Evolutionary conservation across 176 grass and related monocot genomes (phyloP), one percentile per base, ranked within the genome.

Genomic region (Zoysia pacifica): DNA sequence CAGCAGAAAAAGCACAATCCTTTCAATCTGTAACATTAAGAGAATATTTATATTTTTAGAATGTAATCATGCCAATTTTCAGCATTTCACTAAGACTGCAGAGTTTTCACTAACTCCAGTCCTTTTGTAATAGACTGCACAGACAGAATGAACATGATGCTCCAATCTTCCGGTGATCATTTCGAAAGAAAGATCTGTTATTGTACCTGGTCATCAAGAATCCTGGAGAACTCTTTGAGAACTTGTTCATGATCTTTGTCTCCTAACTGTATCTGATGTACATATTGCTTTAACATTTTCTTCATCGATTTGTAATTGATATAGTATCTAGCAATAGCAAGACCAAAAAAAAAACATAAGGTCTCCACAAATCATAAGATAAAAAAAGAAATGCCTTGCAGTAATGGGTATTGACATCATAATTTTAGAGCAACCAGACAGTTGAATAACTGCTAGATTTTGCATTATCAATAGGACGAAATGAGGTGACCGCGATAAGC

Each of bases 251-350:
- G 82, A 84, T 94, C 79, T 91, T 98, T 93, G 65, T 55, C 86
- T 64, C 81, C 90, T 87, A 86, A 47, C 70, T 93, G 80, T n/a
- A 84, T 91, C 68, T 98, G 96, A 11, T 89, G 44, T 70, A 81
- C 83, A 61, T 93, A 98, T 69, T 87, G 92, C 65, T 91, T 98
- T 61, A 98, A 83, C 81, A 90, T 87, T 80, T 98, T 98, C 88
- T 98, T 98, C 96, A 98, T 93, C 73, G 88, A 85, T 52, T 98
- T 98, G 81, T 98, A 98, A 75, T 94, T 89, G 74, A 98, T 94
- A 47, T 98, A 98, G 77, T 98, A 93, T 44, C 96, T 98, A 69
- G 51, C 53, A 90, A 85, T 19, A 83, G 0, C 9, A 90, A 72
- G 63, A 71, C 0, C 43, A 62, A 66, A 77, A 53, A 55, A 53